Percentiles rank a stretch among this genome's conserved stretches.
Conservation (phyloP, 2,329 filamentous ascomycete genomes). For the Alternaria triticimaculans region DNA sequence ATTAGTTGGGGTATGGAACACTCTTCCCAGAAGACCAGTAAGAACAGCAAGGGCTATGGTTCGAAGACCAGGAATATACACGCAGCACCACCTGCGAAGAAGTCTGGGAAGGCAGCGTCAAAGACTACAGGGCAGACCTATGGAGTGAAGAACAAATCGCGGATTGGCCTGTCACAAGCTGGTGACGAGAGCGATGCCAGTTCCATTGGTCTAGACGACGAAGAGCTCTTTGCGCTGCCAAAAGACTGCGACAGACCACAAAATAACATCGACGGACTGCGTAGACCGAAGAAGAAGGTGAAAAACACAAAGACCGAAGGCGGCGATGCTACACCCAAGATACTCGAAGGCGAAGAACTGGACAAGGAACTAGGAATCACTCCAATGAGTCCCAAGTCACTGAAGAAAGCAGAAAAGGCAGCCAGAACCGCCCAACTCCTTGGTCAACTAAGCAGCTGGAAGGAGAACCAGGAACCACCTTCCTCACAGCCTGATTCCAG, state of each 20-base stretch:
- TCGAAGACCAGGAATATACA: constrained; percentile 21
- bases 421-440: constrained; percentile 17
- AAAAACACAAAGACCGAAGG: neutral
- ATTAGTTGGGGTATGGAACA: constrained; percentile 18
- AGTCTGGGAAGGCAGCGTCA: constrained; percentile 1
- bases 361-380: neutral
- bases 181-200: constrained; percentile 4
- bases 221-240: constrained; percentile 3
- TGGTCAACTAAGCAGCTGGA: constrained; percentile 25
- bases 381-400: neutral
- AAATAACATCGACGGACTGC: constrained; percentile 10
- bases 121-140: neutral
- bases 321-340: neutral
- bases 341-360: constrained; percentile 5
- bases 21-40: constrained; percentile 13
- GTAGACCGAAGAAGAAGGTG: constrained; percentile 4
- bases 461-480: constrained; percentile 11
- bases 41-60: constrained; percentile 2
- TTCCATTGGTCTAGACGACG: constrained; percentile 6
- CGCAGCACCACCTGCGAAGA: constrained; percentile 5
- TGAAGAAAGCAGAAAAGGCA: neutral
- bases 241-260: neutral
- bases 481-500: constrained; percentile 27
- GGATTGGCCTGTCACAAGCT: neutral
- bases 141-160: neutral